Conservation (phyloP, 495 filamentous ascomycete genomes). For the Wilcoxina mikolae region DNA sequence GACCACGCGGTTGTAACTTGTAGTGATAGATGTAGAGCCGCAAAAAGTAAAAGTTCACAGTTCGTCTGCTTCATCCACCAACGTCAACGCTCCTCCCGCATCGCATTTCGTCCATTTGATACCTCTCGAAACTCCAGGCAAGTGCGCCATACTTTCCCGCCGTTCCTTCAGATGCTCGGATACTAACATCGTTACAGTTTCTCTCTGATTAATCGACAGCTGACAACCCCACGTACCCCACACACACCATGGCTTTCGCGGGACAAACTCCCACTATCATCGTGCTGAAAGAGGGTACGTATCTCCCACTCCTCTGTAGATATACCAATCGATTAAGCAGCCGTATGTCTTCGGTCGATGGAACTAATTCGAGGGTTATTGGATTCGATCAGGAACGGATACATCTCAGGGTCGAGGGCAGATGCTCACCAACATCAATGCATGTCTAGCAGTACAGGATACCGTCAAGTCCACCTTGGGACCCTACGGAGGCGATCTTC, state of each 20-base stretch:
- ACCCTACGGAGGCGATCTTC: constrained; percentile 92
- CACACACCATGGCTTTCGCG: constrained; percentile 70
- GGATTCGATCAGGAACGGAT: constrained; percentile 60
- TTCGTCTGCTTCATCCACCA: not conserved
- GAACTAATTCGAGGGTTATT: constrained; percentile 13
- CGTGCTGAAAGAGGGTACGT: constrained; percentile 89
- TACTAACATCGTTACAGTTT: not conserved
- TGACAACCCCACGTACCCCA: not conserved
- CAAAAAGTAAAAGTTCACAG: not conserved
- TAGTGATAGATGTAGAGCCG: not conserved
- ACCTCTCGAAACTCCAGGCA: not conserved
- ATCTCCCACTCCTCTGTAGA: constrained; percentile 11
- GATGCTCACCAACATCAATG: constrained; percentile 96
- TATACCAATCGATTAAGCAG: constrained; percentile 13
- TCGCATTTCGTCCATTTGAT: not conserved
- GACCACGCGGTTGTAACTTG: not conserved
- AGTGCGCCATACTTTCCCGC: not conserved
- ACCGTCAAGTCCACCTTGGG: constrained; percentile 91
- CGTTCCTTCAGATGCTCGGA: not conserved
- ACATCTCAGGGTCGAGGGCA: constrained; percentile 93
- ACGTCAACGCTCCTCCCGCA: not conserved
- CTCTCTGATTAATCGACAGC: not conserved
- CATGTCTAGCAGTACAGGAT: constrained; percentile 89
- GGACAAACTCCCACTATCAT: constrained; percentile 98
- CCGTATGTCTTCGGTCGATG: constrained; percentile 18